Evolutionary conservation across 345 rosid species (phyloP), one percentile per base, ranked within the genome.

Genomic region (Streptanthus diversifolius): DNA sequence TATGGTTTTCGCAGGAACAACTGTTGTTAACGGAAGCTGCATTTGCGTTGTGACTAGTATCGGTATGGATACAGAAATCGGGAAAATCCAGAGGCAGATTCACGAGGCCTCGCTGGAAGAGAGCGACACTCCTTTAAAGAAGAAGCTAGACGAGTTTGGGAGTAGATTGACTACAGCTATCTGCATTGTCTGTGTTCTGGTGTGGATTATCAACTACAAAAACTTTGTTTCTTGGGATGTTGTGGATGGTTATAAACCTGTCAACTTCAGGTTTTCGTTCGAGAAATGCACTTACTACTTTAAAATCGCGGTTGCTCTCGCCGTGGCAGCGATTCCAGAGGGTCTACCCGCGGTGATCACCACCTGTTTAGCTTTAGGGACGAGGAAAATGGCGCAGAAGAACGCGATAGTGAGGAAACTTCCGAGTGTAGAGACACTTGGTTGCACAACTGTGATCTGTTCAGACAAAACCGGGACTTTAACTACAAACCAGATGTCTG

Each of bases 301-400:
- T 82, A 90, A 93, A 78, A 93, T 93, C 69, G 97, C 98, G 1
- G 93, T 90, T 68, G 96, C 98, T 36, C 87, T 93, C 18, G 97
- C 98, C 14, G 97, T 92, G 32, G 98, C 97, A 11, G 98, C 98
- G 11, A 92, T 92, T 33, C 98, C 98, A 0, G 98, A 93, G 82
- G 98, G 97, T 61, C 88, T 93, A 73, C 98, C 98, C 24, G 97
- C 98, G 3, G 98, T 93, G 56, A 90, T 93, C 66, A 90, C 98
- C 1, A 90, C 97, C 4, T 88, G 88, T 79, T 76, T 93, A 79
- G 97, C 97, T 48, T 77, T 93, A 49, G 96, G 98, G 40, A 93
- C 98, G 1, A 79, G 88, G 84, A 90, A 90, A 80, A 93, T 93
- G 98, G 97, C 98, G 59, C 93, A 86, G 74, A 93, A 90, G 84